phyloP scores from a whole-genome alignment of 106 monocot species.

The Dendrobium huoshanense region DNA sequence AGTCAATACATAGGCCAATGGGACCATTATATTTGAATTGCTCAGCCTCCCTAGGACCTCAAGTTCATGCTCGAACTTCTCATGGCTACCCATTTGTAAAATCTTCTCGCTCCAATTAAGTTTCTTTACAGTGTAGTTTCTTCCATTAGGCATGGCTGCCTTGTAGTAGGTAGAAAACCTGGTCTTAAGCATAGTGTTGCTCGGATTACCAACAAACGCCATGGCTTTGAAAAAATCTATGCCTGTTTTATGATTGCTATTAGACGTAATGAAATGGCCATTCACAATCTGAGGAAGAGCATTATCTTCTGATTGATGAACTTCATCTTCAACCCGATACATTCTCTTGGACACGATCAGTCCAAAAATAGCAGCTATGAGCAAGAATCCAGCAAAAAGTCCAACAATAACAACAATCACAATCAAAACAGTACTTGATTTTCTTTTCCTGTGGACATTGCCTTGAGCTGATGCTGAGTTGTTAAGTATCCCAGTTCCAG shows the following conservation, averaged over 20 bases:
- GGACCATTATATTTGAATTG: slow-evolving; percentile 62
- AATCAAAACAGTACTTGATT: background rate
- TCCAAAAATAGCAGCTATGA: slow-evolving; percentile 17
- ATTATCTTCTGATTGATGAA: slow-evolving; percentile 12
- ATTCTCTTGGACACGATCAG: slow-evolving; percentile 21
- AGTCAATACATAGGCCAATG: slow-evolving; percentile 61
- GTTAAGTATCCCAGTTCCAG: background rate
- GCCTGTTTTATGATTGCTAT: slow-evolving; percentile 33
- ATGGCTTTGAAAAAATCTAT: slow-evolving; percentile 50
- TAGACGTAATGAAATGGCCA: slow-evolving; percentile 27
- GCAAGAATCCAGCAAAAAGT: slow-evolving; percentile 18
- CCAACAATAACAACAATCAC: slow-evolving; percentile 15
- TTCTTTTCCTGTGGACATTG: background rate
- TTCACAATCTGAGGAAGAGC: slow-evolving; percentile 27
- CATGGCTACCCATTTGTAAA: slow-evolving; percentile 41
- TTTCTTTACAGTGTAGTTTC: slow-evolving; percentile 48
- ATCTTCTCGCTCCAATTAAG: slow-evolving; percentile 46
- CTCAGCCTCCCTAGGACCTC: slow-evolving; percentile 46
- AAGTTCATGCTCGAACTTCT: slow-evolving; percentile 37
- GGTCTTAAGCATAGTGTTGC: slow-evolving; percentile 45
- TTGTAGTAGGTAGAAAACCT: slow-evolving; percentile 62
- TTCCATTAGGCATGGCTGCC: slow-evolving; percentile 52
- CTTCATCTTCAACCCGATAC: slow-evolving; percentile 32
- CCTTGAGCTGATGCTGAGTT: background rate
- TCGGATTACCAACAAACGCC: slow-evolving; percentile 36